phyloP scores from a whole-genome alignment of 148 eudicot species.

The Nyssa sinensis region DNA sequence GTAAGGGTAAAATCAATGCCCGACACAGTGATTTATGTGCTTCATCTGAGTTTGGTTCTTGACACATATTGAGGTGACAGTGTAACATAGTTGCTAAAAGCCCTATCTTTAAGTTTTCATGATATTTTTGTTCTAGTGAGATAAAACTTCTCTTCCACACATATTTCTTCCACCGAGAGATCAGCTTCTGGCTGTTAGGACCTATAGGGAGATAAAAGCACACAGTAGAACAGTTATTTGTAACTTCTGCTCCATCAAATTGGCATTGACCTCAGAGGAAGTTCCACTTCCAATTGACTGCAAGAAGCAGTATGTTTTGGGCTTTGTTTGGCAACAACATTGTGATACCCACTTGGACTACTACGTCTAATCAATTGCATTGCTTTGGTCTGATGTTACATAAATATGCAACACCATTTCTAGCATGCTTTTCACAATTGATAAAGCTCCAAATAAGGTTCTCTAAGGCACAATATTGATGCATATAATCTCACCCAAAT shows the following conservation, averaged over 20 bases:
- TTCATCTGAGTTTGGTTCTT: no score
- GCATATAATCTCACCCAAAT: no score
- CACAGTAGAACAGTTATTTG: neutral
- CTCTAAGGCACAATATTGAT: neutral
- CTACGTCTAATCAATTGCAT: no score
- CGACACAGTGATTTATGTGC: no score
- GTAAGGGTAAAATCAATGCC: no score
- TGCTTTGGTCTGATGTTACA: no score
- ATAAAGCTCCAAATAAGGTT: neutral
- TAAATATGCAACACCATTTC: no score
- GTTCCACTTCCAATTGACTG: neutral
- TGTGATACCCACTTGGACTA: no score
- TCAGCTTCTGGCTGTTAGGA: neutral
- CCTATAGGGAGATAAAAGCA: neutral
- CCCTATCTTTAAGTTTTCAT: no score
- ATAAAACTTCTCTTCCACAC: neutral
- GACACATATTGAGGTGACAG: neutral
- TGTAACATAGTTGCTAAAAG: neutral
- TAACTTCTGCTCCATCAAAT: constrained; percentile 2
- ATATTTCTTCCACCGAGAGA: neutral
- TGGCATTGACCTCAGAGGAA: neutral
- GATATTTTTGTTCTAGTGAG: no score
- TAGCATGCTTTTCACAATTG: no score
- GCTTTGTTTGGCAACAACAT: no score
- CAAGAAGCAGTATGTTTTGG: neutral